Percentiles rank a stretch among this genome's conserved stretches.
These are phyloP conservation scores for Lichtheimia corymbifera DNA, from an alignment of 371 early-diverging fungal genomes.

Conservation along the genomic window DNA sequence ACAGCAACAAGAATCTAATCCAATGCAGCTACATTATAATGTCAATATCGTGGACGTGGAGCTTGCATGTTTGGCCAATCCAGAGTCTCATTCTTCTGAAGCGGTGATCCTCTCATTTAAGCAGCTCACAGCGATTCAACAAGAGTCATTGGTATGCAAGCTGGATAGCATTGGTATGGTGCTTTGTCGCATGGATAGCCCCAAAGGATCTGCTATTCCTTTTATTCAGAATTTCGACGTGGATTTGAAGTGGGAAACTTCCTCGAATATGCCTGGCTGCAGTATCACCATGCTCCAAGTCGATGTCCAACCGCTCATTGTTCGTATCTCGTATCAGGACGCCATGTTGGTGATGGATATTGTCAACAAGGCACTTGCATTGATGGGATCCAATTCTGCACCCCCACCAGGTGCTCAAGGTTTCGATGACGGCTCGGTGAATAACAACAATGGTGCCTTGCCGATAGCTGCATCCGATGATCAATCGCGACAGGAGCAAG, in stretches of 20 bases:
- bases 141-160: slow-evolving; percentile 61
- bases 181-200: slow-evolving; percentile 85
- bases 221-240: slow-evolving; percentile 86
- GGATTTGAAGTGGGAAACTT: slow-evolving; percentile 63
- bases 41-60: slow-evolving; percentile 81
- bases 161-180: slow-evolving; percentile 84
- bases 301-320: slow-evolving; percentile 63
- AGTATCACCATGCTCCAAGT: slow-evolving; percentile 59
- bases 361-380: slow-evolving; percentile 70
- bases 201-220: slow-evolving; percentile 71
- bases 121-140: slow-evolving; percentile 72
- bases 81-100: slow-evolving; percentile 69
- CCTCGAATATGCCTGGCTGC: slow-evolving; percentile 50
- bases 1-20: slow-evolving; percentile 6
- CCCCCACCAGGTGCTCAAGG: slow-evolving; percentile 11
- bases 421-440: slow-evolving; percentile 7
- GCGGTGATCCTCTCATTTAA: slow-evolving; percentile 85
- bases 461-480: background rate
- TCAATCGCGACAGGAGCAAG: too few species aligned
- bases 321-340: slow-evolving; percentile 84
- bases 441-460: background rate
- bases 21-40: slow-evolving; percentile 46
- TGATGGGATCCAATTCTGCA: slow-evolving; percentile 37
- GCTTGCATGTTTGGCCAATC: slow-evolving; percentile 81
- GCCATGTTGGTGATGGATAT: slow-evolving; percentile 80